These are phyloP conservation scores for Allium cepa DNA, from an alignment of 106 monocot species.

Conservation along the genomic window DNA sequence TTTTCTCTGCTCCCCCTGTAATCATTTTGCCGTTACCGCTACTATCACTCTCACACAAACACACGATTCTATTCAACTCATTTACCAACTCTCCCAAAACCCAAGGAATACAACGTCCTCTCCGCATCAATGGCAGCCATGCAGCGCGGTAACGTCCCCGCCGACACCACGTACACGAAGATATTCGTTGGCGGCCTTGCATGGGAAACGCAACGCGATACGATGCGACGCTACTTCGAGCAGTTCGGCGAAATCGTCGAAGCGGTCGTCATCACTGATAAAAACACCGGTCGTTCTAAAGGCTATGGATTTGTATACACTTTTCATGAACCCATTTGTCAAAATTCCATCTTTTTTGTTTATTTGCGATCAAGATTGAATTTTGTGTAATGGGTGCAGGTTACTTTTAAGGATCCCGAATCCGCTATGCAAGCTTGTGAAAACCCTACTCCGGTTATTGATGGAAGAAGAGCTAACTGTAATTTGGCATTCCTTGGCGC, in stretches of 20 bases:
- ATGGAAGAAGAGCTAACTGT: constrained; percentile 70
- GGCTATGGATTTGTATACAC: constrained; percentile 46
- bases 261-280: constrained; percentile 54
- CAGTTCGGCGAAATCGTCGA: constrained; percentile 59
- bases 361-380: neutral
- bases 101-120: no score
- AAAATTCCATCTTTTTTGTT: neutral
- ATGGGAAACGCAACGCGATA: constrained; percentile 42
- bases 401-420: constrained; percentile 64
- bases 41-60: neutral
- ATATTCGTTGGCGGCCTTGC: constrained; percentile 52
- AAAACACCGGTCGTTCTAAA: constrained; percentile 44
- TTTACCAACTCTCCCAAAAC: neutral
- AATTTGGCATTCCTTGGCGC: constrained; percentile 64
- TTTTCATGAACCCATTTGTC: neutral
- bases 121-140: neutral
- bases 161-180: constrained; percentile 46
- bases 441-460: constrained; percentile 64
- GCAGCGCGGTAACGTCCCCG: constrained; percentile 1
- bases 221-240: constrained; percentile 44
- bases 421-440: constrained; percentile 60
- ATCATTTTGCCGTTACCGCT: neutral
- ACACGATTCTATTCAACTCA: neutral
- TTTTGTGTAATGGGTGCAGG: constrained; percentile 12
- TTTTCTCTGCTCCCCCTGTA: neutral